Conservation (phyloP, 257 asterid species). For the Solanum habrochaites region DNA sequence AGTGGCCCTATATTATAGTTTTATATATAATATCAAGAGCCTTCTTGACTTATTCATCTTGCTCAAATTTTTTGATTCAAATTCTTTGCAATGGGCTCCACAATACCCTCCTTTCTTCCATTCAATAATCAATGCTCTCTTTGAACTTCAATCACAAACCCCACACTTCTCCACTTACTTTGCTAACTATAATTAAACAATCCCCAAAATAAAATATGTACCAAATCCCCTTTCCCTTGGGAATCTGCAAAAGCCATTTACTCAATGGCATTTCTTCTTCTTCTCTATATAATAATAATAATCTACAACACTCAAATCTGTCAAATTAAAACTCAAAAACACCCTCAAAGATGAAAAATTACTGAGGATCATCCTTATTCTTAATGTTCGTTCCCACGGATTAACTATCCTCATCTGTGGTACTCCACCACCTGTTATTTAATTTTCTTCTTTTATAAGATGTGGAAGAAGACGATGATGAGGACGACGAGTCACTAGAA, state of each 20-base stretch:
- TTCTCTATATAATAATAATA: constrained; percentile 5
- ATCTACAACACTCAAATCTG: constrained; percentile 47
- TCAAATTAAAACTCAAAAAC: constrained; percentile 36
- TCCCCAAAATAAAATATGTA: constrained; percentile 32
- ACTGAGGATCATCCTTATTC: constrained; percentile 31
- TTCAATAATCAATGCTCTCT: constrained; percentile 29
- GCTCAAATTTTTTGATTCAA: constrained; percentile 6
- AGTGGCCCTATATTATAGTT: constrained; percentile 1
- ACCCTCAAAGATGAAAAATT: constrained; percentile 27
- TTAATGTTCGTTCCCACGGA: neutral
- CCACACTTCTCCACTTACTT: constrained; percentile 28
- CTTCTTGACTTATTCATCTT: constrained; percentile 10
- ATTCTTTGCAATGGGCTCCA: constrained; percentile 29
- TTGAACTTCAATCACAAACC: constrained; percentile 37
- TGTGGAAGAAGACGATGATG: constrained; percentile 39
- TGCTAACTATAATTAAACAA: constrained; percentile 8
- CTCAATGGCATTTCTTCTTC: constrained; percentile 20
- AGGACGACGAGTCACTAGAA: constrained; percentile 31
- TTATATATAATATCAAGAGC: neutral
- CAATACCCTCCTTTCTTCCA: constrained; percentile 15
- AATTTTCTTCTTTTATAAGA: constrained; percentile 67
- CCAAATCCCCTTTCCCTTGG: constrained; percentile 67
- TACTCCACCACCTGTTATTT: constrained; percentile 32
- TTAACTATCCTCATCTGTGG: constrained; percentile 38
- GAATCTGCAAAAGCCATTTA: constrained; percentile 65